Conservation (phyloP, 805 yeast species). For the Isabelozyma heimii region DNA sequence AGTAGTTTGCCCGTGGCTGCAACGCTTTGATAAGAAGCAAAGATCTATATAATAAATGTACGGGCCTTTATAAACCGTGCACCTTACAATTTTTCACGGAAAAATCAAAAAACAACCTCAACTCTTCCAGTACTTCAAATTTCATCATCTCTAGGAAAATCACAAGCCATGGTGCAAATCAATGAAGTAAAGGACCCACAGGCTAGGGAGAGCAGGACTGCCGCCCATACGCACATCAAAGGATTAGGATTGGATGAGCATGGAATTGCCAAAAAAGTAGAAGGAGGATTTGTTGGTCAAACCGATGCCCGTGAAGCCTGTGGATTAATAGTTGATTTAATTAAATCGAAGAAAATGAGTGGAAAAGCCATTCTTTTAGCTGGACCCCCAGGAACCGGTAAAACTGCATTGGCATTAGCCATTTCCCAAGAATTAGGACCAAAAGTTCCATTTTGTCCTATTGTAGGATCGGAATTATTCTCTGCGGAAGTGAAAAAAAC, state of each 20-base stretch:
- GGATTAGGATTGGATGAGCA: conserved; percentile 92
- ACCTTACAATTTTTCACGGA: not conserved
- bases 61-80: too few species aligned
- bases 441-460: conserved; percentile 95
- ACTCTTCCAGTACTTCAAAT: not conserved
- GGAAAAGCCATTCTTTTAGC: conserved; percentile 96
- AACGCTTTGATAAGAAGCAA: too few species aligned
- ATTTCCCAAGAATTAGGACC: conserved; percentile 95
- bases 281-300: conserved; percentile 88
- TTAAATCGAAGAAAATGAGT: conserved; percentile 87
- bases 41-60: too few species aligned
- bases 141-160: not conserved
- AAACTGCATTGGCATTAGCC: conserved; percentile 95
- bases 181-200: conserved; percentile 65
- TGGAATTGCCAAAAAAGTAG: conserved; percentile 78
- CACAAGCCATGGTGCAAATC: conserved; percentile 65
- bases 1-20: too few species aligned
- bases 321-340: conserved; percentile 90
- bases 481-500: conserved; percentile 98
- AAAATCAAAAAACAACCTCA: not conserved
- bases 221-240: conserved; percentile 95
- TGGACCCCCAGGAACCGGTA: conserved; percentile 98
- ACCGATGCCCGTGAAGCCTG: conserved; percentile 82
- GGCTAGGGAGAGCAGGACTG: conserved; percentile 66
- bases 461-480: conserved; percentile 91